Base-by-base conservation (phyloP, 208 protist species). In the Herpetomonas tarakana region DNA sequence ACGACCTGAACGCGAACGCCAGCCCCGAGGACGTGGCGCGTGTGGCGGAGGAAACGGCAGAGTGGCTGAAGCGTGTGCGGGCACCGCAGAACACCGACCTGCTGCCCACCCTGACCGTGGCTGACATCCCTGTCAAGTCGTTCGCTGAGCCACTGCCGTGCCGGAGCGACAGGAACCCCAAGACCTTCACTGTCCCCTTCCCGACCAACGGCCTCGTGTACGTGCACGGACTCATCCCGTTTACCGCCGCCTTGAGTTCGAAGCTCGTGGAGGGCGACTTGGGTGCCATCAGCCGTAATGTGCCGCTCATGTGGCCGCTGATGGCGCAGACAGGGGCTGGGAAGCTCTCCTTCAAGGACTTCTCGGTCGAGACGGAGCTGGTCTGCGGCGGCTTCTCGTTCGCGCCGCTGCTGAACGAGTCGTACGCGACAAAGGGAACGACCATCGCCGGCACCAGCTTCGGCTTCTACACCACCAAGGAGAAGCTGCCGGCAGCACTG, bases 121-220 rank as follows among this genome's bases (percentile, higher is more conserved):
- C 56, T 22, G 92, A 97, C 62, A 94, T 97, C 50, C 86, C 88
- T 1, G 38, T 25, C 28, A 60, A 76, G 62, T 72, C 86, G 6
- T 92, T 96, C 59, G 60, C 71, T 26, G 88, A 97, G 72, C 87
- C 89, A 38, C n/a, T 62, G 41, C 86, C 89, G 39, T 50, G 53
- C 19, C 74, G 41, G 18, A 68, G 60, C 53, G 24, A 46, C 66
- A 59, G 27, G 29, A 39, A 50, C 53, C 44, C 30, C 14, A 41
- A 55, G 18, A 29, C 84, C 6, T 80, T 83, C 63, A 91, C 81
- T 4, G 85, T 96, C 39, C 26, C 68, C 6, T 81, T 69, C 45
- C 77, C 83, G 4, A 96, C 90, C 19, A 96, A 96, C 69, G 87
- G 89, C 9, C 70, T 97, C 26, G 87, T 94, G 44, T 97, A 97